These are phyloP conservation scores for Candolleomyces aberdarensis DNA, from an alignment of 768 basidiomycete species.

Conservation along the genomic window DNA sequence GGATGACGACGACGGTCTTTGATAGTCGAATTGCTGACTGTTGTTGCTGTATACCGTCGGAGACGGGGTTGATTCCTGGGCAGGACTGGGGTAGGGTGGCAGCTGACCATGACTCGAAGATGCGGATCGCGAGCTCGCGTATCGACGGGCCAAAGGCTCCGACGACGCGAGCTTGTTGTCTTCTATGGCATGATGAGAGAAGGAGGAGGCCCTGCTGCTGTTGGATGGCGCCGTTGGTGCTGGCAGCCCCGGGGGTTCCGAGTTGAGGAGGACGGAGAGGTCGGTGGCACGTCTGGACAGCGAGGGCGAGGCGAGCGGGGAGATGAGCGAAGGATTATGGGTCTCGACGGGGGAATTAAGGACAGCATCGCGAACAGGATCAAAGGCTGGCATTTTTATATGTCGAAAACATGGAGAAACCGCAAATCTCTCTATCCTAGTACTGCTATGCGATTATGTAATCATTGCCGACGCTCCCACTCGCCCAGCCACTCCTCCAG, in stretches of 20 bases:
- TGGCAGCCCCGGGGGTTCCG: constrained; percentile 36
- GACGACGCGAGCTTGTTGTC: constrained; percentile 31
- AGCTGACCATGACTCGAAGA: constrained; percentile 3
- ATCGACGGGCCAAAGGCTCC: constrained; percentile 26
- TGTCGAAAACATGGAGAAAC: constrained; percentile 10
- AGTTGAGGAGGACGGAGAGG: constrained; percentile 75
- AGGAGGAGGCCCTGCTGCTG: constrained; percentile 35
- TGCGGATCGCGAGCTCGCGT: constrained; percentile 5
- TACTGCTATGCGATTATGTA: background rate
- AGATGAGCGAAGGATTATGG: constrained; percentile 25
- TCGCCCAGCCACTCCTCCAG: constrained; percentile 50
- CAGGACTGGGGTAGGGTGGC: constrained; percentile 14
- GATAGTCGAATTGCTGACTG: constrained; percentile 7
- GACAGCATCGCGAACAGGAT: constrained; percentile 86
- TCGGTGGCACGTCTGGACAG: constrained; percentile 65
- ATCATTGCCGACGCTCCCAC: constrained; percentile 25
- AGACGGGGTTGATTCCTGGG: constrained; percentile 1
- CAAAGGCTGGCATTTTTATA: constrained; percentile 64
- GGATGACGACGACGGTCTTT: background rate
- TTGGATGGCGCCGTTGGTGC: constrained; percentile 10
- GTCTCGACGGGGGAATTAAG: constrained; percentile 68
- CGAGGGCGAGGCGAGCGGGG: constrained; percentile 44
- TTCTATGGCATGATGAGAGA: constrained; percentile 38
- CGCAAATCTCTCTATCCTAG: background rate
- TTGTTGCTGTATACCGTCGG: constrained; percentile 2